A percentile compares a stretch with the other conserved stretches of the same genome.
Conservation (phyloP, 495 filamentous ascomycete species). For the Hyaloscypha finlandica region DNA sequence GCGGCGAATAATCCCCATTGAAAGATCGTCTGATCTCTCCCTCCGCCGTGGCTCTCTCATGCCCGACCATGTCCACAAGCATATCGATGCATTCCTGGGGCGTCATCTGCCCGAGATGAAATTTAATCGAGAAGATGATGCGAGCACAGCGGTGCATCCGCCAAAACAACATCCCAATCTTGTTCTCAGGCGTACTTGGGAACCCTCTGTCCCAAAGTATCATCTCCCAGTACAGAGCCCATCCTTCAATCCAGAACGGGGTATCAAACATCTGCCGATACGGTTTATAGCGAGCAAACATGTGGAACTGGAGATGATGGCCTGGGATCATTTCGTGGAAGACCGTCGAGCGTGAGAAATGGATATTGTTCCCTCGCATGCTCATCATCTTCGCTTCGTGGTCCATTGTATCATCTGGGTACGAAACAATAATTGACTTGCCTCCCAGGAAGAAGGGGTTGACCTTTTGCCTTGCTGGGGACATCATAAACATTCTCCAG, state of each 20-base stretch:
- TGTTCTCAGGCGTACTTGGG: conserved; percentile 45
- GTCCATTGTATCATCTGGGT: conserved; percentile 49
- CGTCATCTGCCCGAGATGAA: conserved; percentile 49
- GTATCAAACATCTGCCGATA: conserved; percentile 51
- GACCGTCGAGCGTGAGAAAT: conserved; percentile 52
- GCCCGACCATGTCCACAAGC: conserved; percentile 46
- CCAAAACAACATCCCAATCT: conserved; percentile 53
- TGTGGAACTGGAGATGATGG: conserved; percentile 51
- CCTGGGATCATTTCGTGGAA: conserved; percentile 59
- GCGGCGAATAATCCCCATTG: conserved; percentile 47
- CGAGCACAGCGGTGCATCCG: conserved; percentile 56
- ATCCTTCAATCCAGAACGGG: conserved; percentile 56
- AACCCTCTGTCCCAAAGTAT: conserved; percentile 45
- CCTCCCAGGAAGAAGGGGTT: conserved; percentile 58
- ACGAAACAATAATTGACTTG: conserved; percentile 47
- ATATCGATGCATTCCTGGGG: conserved; percentile 52
- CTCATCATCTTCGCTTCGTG: conserved; percentile 54
- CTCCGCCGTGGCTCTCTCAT: conserved; percentile 56
- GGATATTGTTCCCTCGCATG: conserved; percentile 53
- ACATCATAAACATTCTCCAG: conserved; percentile 55
- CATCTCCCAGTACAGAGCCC: conserved; percentile 58
- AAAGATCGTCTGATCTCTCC: conserved; percentile 53
- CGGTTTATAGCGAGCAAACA: conserved; percentile 42
- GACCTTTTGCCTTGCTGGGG: conserved; percentile 46
- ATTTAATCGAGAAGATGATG: conserved; percentile 53